Evolutionary conservation across 352 stramenopile species (phyloP), one percentile per base, ranked within the genome.

Genomic region (Salisapilia sapeloensis): DNA sequence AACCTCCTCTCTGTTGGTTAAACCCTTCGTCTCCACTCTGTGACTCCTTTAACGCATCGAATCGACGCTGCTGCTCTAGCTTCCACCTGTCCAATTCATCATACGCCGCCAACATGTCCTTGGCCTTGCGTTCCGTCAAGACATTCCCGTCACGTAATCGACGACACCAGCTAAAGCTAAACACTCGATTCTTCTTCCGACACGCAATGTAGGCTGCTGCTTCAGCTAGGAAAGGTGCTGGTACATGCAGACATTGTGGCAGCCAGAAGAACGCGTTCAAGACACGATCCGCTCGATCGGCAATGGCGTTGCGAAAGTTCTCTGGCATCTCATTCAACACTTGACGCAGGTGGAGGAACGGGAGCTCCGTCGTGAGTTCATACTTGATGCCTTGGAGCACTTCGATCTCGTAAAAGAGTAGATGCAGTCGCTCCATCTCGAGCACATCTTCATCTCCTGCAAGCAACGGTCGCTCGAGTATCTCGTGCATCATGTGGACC

Each of bases 321-420:
- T 79, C 62, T 1, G 70, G 67, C 63, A 86, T 84, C 29, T 72
- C 44, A 19, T 80, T 53, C 14, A 82, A 41, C 25, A 60, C 56
- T 6, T 42, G 48, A 14, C 67, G 64, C 20, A 90, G 39, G 28
- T 71, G 70, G 44, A 55, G 82, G 28, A 81, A 85, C 2, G 74
- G 74, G 40, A 90, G 57, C 14, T 86, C 74, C 6, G 47, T 77
- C 9, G 70, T 84, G 6, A 90, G 42, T 35, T 86, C 70, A 26
- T 81, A 86, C 22, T 82, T 53, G 33, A 90, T 78, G 11, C 67
- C 74, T 33, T 86, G 64, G 0, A 90, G 46, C 18, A 86, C 70
- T 50, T 86, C 56, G 24, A 84, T 82, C 38, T 90, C 74, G 51
- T 86, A 90, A 33, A 82, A 70, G 4, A 90, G 54, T 38, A 90